Base-by-base conservation (phyloP, 208 protist species). In the Trypanosoma platydactyli region DNA sequence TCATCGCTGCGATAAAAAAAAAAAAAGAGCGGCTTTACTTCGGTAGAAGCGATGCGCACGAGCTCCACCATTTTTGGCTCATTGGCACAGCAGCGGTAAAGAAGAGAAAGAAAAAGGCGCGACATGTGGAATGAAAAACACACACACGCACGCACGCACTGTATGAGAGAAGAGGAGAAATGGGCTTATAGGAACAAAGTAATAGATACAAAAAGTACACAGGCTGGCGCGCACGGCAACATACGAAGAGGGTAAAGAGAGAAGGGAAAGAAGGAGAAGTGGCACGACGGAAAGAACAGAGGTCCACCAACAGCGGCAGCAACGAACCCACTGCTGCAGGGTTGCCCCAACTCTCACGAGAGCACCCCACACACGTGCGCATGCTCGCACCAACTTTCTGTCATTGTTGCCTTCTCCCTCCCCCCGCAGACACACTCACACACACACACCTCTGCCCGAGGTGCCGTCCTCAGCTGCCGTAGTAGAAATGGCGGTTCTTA, bases 401-500 rank as follows among this genome's bases (percentile, higher is more conserved):
- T 38, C n/a, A n/a, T n/a, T n/a, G n/a, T n/a, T n/a, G n/a, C n/a
- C n/a, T n/a, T n/a, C 41, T 24, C 45, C 20, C 45, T 24, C 45
- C 3, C 20, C 15, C 6, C 45, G 15, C 45, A 45, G 15, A 45
- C 41, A 45, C 41, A 45, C 41, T 18, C 41, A 45, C 41, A 45
- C 41, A 45, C 13, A 49, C 3, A 49, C 24, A 11, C 12, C 7
- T 33, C 6, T 27, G 13, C 25, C 55, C 55, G 13, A 59, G 25
- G 20, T 13, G 30, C 38, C 13, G 20, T 11, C 16, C 1, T 70
- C 44, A 61, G 18, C n/a, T 18, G 64, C 54, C 30, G 44, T 45
- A 62, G 59, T 89, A 89, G 51, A 82, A 89, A 0, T 84, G 62
- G 5, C 50, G 71, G 52, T 86, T 89, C 57, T 89, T 89, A 16